These are phyloP conservation scores for Trichophyton benhamiae DNA, from an alignment of 2,329 filamentous ascomycete species.

Conservation along the genomic window DNA sequence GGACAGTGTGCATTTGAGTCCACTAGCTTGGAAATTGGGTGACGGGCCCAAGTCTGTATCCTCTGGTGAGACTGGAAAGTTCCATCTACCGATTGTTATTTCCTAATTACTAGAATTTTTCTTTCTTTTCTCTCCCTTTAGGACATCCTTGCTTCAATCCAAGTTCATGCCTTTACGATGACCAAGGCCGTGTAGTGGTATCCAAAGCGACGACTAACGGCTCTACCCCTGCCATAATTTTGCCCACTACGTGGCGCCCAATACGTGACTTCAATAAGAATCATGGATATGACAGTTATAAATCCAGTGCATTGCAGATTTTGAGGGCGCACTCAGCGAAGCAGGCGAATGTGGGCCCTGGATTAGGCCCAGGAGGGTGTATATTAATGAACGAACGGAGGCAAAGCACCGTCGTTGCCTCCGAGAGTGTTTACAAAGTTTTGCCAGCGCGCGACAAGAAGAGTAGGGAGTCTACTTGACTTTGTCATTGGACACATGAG, in stretches of 20 bases:
- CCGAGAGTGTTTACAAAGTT: constrained; percentile 36
- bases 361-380: constrained; percentile 42
- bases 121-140: constrained; percentile 8
- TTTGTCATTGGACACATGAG: background rate
- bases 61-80: constrained; percentile 38
- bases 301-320: constrained; percentile 36
- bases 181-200: constrained; percentile 14
- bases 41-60: constrained; percentile 44
- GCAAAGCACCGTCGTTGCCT: constrained; percentile 38
- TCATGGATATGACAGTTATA: constrained; percentile 31
- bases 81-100: constrained; percentile 13
- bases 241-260: constrained; percentile 24
- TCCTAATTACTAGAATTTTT: constrained; percentile 11
- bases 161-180: constrained; percentile 13
- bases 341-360: constrained; percentile 41
- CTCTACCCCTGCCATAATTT: constrained; percentile 26
- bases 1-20: constrained; percentile 39
- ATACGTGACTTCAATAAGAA: constrained; percentile 32
- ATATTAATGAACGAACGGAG: constrained; percentile 42
- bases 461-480: background rate
- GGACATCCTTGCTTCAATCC: constrained; percentile 7
- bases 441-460: constrained; percentile 11
- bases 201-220: constrained; percentile 12
- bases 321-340: constrained; percentile 36
- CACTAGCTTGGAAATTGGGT: constrained; percentile 46